Evolutionary conservation across 2,329 filamentous ascomycete genomes (phyloP).

Genomic region (Anisogramma anomala): DNA sequence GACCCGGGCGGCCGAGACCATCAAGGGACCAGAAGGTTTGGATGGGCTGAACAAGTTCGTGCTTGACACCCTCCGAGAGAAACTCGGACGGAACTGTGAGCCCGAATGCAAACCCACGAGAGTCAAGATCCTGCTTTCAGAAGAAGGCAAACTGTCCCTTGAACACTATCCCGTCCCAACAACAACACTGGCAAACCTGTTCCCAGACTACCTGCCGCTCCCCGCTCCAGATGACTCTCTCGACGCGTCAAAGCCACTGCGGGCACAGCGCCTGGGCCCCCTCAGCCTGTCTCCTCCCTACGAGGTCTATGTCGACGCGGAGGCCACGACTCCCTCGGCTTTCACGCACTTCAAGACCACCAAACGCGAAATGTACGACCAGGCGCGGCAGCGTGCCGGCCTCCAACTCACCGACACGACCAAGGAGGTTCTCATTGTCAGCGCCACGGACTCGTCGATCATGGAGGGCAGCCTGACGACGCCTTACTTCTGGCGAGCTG

Average conservation of each 20-base stretch:
- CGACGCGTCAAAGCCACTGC: background rate
- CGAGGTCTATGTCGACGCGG: conserved; percentile 33
- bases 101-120: conserved; percentile 28
- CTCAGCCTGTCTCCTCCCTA: conserved; percentile 24
- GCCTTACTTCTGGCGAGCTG: conserved; percentile 64
- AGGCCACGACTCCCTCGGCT: conserved; percentile 36
- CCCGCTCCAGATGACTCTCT: conserved; percentile 28
- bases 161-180: conserved; percentile 27
- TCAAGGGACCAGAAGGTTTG: conserved; percentile 38
- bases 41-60: conserved; percentile 30
- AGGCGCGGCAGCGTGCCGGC: conserved; percentile 49
- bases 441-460: conserved; percentile 45
- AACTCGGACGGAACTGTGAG: conserved; percentile 11
- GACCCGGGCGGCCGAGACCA: conserved; percentile 31
- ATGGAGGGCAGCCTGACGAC: conserved; percentile 83
- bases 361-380: conserved; percentile 57
- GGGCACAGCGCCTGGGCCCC: conserved; percentile 13
- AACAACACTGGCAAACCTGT: conserved; percentile 40
- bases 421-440: conserved; percentile 67
- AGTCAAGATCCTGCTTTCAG: conserved; percentile 43
- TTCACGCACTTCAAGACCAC: conserved; percentile 85
- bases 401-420: conserved; percentile 36
- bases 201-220: conserved; percentile 45
- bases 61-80: conserved; percentile 13
- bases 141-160: conserved; percentile 35